phyloP scores from a whole-genome alignment of 2,329 filamentous ascomycete genomes.

The Ceratocystis colombiana region DNA sequence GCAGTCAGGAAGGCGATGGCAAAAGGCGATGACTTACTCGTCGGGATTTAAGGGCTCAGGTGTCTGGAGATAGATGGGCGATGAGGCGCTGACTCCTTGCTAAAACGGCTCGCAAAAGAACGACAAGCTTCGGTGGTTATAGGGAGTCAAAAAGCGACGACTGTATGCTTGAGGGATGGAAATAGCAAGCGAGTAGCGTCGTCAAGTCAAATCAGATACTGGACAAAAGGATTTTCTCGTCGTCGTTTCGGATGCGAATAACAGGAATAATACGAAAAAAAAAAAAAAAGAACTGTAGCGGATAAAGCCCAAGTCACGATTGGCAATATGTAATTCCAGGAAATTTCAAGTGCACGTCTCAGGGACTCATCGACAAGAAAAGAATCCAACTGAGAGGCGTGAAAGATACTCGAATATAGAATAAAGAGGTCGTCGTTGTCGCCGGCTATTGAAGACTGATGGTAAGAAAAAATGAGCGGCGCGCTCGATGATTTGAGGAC shows the following conservation, averaged over 20 bases:
- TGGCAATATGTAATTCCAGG: not conserved
- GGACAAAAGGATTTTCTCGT: not conserved
- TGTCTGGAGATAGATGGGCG: not conserved
- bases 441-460: not conserved
- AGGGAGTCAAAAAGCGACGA: not conserved
- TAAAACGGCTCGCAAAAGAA: too few relatives aligned
- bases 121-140: not conserved
- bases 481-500: not conserved
- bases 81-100: not conserved
- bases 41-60: not conserved
- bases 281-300: not conserved
- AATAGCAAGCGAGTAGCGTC: not conserved
- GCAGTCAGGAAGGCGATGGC: not conserved
- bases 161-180: not conserved
- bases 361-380: not conserved
- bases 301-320: not conserved
- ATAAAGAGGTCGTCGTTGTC: conserved; percentile 8
- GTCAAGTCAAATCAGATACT: conserved; percentile 2
- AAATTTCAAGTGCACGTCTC: conserved; percentile 3
- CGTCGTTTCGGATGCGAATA: conserved; percentile 9
- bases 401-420: conserved; percentile 10
- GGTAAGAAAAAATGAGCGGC: not conserved
- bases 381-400: not conserved
- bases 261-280: not conserved
- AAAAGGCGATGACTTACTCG: conserved; percentile 11